Conservation (phyloP, 306 rosid species). For the Rosa rugosa region DNA sequence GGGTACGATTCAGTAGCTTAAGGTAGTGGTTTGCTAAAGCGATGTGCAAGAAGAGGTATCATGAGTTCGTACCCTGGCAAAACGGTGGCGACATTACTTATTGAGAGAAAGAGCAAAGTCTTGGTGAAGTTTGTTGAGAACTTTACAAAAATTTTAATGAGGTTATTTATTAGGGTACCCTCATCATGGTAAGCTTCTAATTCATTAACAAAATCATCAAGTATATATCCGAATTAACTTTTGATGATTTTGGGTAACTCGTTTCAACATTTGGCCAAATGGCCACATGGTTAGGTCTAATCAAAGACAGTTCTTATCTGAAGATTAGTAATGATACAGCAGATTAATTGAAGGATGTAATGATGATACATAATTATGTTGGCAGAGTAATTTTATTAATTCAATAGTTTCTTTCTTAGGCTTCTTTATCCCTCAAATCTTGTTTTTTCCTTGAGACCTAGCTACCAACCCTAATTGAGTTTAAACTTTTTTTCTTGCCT, state of each 20-base stretch:
- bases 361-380: slow-evolving; percentile 8
- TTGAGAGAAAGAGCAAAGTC: too few relatives aligned
- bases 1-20: not conserved
- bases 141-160: too few relatives aligned
- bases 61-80: not conserved
- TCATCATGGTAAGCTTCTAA: not conserved
- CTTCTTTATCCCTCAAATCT: not conserved
- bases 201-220: not conserved
- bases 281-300: slow-evolving; percentile 4
- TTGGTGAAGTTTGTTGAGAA: too few relatives aligned
- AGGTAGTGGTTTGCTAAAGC: not conserved
- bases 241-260: not conserved
- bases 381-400: slow-evolving; percentile 6
- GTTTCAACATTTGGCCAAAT: slow-evolving; percentile 2
- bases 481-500: not conserved
- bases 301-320: not conserved
- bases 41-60: not conserved
- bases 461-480: not conserved
- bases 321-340: not conserved
- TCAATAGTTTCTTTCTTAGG: not conserved
- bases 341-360: not conserved
- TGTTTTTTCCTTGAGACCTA: not conserved
- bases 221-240: not conserved
- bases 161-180: not conserved
- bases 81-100: too few relatives aligned